Conservation (phyloP, 139 green algal species). For the Microglena sp. region DNA sequence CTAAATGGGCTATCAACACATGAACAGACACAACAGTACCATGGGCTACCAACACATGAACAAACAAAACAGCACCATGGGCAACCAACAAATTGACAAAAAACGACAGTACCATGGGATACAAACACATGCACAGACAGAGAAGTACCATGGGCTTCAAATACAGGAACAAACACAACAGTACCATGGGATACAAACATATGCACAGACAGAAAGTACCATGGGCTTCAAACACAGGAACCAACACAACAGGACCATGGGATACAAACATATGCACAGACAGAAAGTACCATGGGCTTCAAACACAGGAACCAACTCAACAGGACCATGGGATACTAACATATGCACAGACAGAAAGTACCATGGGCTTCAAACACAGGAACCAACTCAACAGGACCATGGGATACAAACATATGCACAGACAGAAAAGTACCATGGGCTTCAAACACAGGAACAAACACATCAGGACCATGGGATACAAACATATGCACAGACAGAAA, state of each 20-base stretch:
- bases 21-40: not conserved
- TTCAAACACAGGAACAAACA: slow-evolving; percentile 2
- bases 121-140: not conserved
- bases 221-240: not conserved
- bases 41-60: not conserved
- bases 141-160: not conserved
- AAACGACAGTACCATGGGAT: not conserved
- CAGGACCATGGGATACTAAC: no score
- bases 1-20: not conserved
- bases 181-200: not conserved
- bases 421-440: not conserved
- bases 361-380: not conserved
- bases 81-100: not conserved
- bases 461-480: not conserved
- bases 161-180: not conserved
- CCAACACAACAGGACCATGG: not conserved
- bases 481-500: not conserved
- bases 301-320: no score
- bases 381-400: not conserved
- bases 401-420: slow-evolving; percentile 3
- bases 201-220: not conserved
- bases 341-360: not conserved
- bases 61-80: not conserved
- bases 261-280: not conserved
- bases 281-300: not conserved